These are phyloP conservation scores for Fistulinella cinereoalba DNA, from an alignment of 1,284 basidiomycete genomes.

Conservation along the genomic window DNA sequence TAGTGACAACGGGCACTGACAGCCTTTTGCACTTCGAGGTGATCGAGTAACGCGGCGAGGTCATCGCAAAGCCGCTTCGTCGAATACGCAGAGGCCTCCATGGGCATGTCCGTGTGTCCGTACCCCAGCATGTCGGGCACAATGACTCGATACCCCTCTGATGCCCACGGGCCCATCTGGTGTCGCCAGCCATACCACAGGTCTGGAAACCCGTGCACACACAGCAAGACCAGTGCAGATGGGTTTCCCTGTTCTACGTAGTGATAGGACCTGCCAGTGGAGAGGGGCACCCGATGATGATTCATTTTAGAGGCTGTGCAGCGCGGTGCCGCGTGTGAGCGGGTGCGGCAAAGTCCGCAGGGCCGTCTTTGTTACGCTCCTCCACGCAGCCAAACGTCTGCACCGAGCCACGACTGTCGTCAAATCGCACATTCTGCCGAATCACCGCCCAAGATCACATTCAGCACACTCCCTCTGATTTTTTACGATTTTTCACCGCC, in stretches of 20 bases:
- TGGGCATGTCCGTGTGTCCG: slow-evolving; percentile 67
- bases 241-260: slow-evolving; percentile 61
- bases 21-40: slow-evolving; percentile 48
- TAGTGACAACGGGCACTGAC: slow-evolving; percentile 36
- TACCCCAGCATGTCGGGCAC: slow-evolving; percentile 74
- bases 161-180: slow-evolving; percentile 66
- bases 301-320: too few species aligned
- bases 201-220: slow-evolving; percentile 74
- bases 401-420: slow-evolving; percentile 6
- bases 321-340: too few species aligned
- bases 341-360: slow-evolving; percentile 31
- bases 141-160: slow-evolving; percentile 61
- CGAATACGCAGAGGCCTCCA: too few species aligned
- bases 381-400: background rate
- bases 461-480: background rate
- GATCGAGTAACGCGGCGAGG: slow-evolving; percentile 59
- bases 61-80: slow-evolving; percentile 58
- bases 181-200: slow-evolving; percentile 70
- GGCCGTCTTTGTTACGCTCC: slow-evolving; percentile 25
- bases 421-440: slow-evolving; percentile 4
- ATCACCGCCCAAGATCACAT: slow-evolving; percentile 18
- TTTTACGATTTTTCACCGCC: slow-evolving; percentile 15
- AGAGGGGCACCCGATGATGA: slow-evolving; percentile 47
- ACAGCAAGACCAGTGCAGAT: slow-evolving; percentile 54
- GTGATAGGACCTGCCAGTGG: slow-evolving; percentile 61